phyloP scores from a whole-genome alignment of 1,284 basidiomycete species.

The Gomphus bonarii region DNA sequence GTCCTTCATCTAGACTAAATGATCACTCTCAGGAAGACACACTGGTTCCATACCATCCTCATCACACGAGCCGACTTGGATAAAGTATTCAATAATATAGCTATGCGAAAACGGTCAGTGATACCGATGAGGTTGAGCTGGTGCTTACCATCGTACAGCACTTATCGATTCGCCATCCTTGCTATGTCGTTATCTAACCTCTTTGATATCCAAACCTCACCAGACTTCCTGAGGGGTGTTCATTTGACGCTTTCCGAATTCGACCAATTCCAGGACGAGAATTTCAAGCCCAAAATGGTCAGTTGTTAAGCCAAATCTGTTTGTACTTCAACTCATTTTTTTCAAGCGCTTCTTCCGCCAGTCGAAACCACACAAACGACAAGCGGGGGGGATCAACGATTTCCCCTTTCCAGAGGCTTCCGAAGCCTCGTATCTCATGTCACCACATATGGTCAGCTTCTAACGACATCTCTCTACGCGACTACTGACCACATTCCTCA shows the following conservation, averaged over 20 bases:
- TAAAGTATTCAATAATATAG: slow-evolving; percentile 56
- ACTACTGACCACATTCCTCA: slow-evolving; percentile 20
- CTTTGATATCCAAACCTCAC: slow-evolving; percentile 68
- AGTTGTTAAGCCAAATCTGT: slow-evolving; percentile 13
- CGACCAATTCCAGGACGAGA: slow-evolving; percentile 70
- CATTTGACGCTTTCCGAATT: slow-evolving; percentile 66
- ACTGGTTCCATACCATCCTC: slow-evolving; percentile 85
- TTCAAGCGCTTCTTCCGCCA: slow-evolving; percentile 49
- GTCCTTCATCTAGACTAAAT: slow-evolving; percentile 2
- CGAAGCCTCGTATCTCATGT: slow-evolving; percentile 62
- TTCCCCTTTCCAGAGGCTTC: slow-evolving; percentile 49
- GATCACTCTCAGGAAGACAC: slow-evolving; percentile 44
- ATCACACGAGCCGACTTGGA: slow-evolving; percentile 66
- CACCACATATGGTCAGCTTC: slow-evolving; percentile 58
- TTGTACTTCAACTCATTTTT: neutral
- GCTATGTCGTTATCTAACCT: slow-evolving; percentile 76
- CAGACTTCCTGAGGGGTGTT: slow-evolving; percentile 67
- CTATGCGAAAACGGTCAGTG: slow-evolving; percentile 68
- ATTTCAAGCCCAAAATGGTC: slow-evolving; percentile 73
- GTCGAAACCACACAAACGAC: slow-evolving; percentile 38
- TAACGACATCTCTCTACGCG: neutral
- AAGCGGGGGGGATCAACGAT: slow-evolving; percentile 43
- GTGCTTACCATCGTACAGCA: slow-evolving; percentile 31
- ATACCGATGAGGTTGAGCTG: neutral
- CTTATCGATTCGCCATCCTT: slow-evolving; percentile 68